These are phyloP conservation scores for Hortaea werneckii DNA, from an alignment of 2,329 filamentous ascomycete genomes.

Conservation along the genomic window DNA sequence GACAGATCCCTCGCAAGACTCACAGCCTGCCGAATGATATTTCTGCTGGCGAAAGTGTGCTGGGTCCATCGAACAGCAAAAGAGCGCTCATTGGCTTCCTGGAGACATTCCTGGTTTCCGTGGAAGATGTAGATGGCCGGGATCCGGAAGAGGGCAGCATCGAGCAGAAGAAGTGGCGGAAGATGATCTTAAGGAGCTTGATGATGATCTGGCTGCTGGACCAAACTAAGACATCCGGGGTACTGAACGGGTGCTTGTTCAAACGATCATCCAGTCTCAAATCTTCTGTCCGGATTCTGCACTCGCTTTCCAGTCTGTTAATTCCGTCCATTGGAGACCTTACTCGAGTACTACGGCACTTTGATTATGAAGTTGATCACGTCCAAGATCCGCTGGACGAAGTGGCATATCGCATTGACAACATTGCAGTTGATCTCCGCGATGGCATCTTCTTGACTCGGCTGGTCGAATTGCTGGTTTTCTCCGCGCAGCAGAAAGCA, in stretches of 20 bases:
- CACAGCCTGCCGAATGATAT: background rate
- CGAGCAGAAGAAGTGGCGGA: constrained; percentile 33
- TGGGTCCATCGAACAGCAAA: constrained; percentile 14
- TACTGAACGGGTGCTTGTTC: constrained; percentile 39
- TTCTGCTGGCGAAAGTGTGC: constrained; percentile 6
- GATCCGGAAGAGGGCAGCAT: constrained; percentile 5
- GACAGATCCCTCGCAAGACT: constrained; percentile 22
- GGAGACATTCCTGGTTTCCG: constrained; percentile 47
- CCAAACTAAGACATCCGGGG: constrained; percentile 35
- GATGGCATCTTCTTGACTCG: constrained; percentile 51
- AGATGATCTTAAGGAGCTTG: constrained; percentile 47
- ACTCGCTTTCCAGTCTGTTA: constrained; percentile 42
- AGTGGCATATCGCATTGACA: constrained; percentile 47
- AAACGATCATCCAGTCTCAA: constrained; percentile 43
- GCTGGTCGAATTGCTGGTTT: constrained; percentile 49
- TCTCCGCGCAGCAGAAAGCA: constrained; percentile 12
- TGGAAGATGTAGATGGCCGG: constrained; percentile 40
- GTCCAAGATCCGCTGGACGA: constrained; percentile 49
- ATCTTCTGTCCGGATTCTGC: constrained; percentile 44
- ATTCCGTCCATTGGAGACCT: constrained; percentile 51
- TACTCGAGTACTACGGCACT: constrained; percentile 42
- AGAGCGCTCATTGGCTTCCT: constrained; percentile 34
- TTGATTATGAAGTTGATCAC: constrained; percentile 46
- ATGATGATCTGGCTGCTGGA: constrained; percentile 53
- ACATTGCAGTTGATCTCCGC: constrained; percentile 52